A percentile compares a stretch with the other conserved stretches of the same genome.
Evolutionary conservation across 352 stramenopile genomes (phyloP).

Genomic region (Phytophthora podocarpi): DNA sequence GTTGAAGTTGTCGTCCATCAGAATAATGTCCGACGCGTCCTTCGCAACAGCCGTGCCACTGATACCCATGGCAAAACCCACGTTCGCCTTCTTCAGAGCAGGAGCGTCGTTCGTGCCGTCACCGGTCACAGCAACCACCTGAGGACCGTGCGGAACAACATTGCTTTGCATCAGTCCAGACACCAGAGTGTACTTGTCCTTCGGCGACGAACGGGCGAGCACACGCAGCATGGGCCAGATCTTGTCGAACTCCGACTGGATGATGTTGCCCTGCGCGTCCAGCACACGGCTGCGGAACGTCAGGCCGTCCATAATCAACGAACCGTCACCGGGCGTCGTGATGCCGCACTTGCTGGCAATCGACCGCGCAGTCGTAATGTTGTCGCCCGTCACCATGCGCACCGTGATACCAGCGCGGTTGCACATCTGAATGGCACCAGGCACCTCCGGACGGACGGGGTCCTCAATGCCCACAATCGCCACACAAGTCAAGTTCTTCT

Average conservation of each 20-base stretch:
- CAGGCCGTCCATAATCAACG: slow-evolving; percentile 61
- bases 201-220: slow-evolving; percentile 63
- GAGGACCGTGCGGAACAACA: slow-evolving; percentile 51
- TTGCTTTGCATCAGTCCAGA: slow-evolving; percentile 67
- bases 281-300: slow-evolving; percentile 59
- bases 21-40: slow-evolving; percentile 95
- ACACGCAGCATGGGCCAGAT: slow-evolving; percentile 74
- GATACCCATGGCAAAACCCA: slow-evolving; percentile 95
- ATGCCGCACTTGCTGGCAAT: slow-evolving; percentile 65
- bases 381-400: slow-evolving; percentile 64
- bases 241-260: slow-evolving; percentile 69
- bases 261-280: slow-evolving; percentile 59
- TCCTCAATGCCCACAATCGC: slow-evolving; percentile 62
- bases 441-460: slow-evolving; percentile 53
- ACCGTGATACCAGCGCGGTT: slow-evolving; percentile 55
- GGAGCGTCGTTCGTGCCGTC: slow-evolving; percentile 97
- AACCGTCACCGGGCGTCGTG: slow-evolving; percentile 47
- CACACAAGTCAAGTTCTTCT: slow-evolving; percentile 58
- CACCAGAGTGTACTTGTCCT: slow-evolving; percentile 75
- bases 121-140: slow-evolving; percentile 96
- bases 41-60: slow-evolving; percentile 94
- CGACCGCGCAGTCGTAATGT: slow-evolving; percentile 57
- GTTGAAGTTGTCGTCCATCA: slow-evolving; percentile 96
- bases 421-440: slow-evolving; percentile 49
- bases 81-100: slow-evolving; percentile 95